A percentile compares a stretch with the other conserved stretches of the same genome.
Conservation (phyloP, 495 filamentous ascomycete genomes). For the Poronia punctata region DNA sequence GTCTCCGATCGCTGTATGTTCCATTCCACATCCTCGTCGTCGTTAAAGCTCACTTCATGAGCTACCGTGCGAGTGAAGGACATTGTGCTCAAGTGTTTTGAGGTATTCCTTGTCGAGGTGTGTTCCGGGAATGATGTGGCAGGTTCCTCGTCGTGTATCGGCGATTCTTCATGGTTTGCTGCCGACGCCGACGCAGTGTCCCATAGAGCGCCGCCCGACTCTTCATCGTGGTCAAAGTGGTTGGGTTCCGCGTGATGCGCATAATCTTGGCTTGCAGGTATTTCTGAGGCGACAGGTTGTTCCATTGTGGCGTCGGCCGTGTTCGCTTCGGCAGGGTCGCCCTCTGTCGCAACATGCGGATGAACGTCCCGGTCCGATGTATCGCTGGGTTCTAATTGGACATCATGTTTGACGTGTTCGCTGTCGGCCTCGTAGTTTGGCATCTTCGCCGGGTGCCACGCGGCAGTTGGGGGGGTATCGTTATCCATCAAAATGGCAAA, state of each 20-base stretch:
- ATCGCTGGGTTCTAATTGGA: conserved; percentile 7
- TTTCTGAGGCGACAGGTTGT: conserved; percentile 12
- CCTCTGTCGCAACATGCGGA: neutral
- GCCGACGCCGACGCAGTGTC: conserved; percentile 10
- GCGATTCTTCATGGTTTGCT: conserved; percentile 9
- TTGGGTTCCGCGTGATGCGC: conserved; percentile 21
- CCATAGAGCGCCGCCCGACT: conserved; percentile 21
- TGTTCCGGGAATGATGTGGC: conserved; percentile 16
- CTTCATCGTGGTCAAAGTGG: conserved; percentile 23
- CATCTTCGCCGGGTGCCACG: conserved; percentile 52
- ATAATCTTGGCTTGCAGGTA: conserved; percentile 7
- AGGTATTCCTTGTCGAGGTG: conserved; percentile 19
- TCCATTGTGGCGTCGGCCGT: neutral
- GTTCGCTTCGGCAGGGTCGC: conserved; percentile 1
- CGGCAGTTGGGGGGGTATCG: conserved; percentile 35
- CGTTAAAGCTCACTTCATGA: conserved; percentile 46
- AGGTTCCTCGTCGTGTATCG: conserved; percentile 8
- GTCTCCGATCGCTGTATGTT: conserved; percentile 40
- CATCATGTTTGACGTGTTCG: conserved; percentile 4
- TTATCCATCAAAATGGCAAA: conserved; percentile 30
- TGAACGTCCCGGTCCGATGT: neutral
- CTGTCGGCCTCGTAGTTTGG: conserved; percentile 35
- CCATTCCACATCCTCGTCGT: conserved; percentile 50
- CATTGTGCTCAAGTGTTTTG: conserved; percentile 44
- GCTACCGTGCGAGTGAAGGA: conserved; percentile 48